Evolutionary conservation across 306 rosid species (phyloP), one percentile per base, ranked within the genome.

Genomic region (Castanopsis chinensis): DNA sequence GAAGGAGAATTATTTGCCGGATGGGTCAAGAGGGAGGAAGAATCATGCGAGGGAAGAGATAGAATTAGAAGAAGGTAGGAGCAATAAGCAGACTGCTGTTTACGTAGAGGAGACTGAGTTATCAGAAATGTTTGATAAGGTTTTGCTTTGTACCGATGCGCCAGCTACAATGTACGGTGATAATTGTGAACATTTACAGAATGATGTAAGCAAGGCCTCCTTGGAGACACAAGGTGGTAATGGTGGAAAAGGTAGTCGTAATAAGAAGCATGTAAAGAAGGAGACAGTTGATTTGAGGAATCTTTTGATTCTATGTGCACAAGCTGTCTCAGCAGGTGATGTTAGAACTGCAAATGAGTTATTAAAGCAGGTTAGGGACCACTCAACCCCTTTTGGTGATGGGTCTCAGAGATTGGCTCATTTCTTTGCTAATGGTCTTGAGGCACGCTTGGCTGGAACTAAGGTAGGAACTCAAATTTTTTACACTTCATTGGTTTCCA

Each of bases 221-320:
- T 12, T 49, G 3, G 7, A 35, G 49, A 19, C 52, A 35, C 72
- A 68, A 35, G 52, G 51, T 19, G 72, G 52, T 68, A 68, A 19
- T 33, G 28, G 33, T 19, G 72, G 72, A 37, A 56, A 23, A 65
- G 53, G 74, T 81, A 83, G 69, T 83, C 89, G 82, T 43, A 28
- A 83, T 15, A 88, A 88, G 86, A 88, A 81, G 82, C 80, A 67
- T 65, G 43, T 18, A 17, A 76, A 59, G 10, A 79, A 14, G 58
- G 7, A 80, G 37, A 17, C 79, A 4, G 89, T 86, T 32, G 94
- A 91, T 83, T 85, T 93, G 20, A 83, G 90, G 92, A 76, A 86
- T 23, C 84, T 91, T 23, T 87, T 93, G 60, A 87, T 81, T 67
- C 94, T 80, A 30, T 91, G 94, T 84, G 97, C 98, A 17, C 91